These are phyloP conservation scores for Trypanosoma theileri DNA, from an alignment of 208 protist species.

Conservation along the genomic window DNA sequence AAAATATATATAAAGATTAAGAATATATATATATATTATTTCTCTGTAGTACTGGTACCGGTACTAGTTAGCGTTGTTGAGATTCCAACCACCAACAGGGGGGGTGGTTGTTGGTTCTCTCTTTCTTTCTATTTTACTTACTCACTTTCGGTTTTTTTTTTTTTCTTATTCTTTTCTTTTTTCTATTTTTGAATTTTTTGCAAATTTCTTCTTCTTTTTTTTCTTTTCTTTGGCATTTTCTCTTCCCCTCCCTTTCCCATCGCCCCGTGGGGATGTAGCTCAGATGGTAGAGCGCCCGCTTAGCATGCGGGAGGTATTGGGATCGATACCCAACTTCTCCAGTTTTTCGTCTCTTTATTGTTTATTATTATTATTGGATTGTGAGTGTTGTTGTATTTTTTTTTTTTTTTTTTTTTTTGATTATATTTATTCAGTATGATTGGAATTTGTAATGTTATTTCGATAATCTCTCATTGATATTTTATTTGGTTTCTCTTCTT, in stretches of 20 bases:
- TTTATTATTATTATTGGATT: not conserved
- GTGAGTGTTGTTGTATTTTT: too few relatives aligned
- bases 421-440: too few relatives aligned
- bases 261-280: conserved; percentile 71
- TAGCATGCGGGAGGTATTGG: conserved; percentile 94
- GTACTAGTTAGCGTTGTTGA: too few relatives aligned
- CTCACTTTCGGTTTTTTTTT: not conserved
- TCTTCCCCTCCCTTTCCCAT: conserved; percentile 7
- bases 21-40: not conserved
- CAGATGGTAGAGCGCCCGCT: conserved; percentile 92
- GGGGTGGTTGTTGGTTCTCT: too few relatives aligned
- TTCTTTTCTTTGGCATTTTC: conserved; percentile 7
- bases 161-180: conserved; percentile 7
- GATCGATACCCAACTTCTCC: conserved; percentile 94
- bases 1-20: not conserved
- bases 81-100: too few relatives aligned
- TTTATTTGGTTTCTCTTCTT: not conserved
- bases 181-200: conserved; percentile 24
- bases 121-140: too few relatives aligned
- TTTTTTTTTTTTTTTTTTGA: too few relatives aligned
- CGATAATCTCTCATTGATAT: not conserved
- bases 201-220: conserved; percentile 6
- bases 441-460: too few relatives aligned
- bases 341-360: conserved; percentile 11
- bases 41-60: too few relatives aligned